phyloP scores from a whole-genome alignment of 1,284 basidiomycete genomes.

The Ustilago crameri region DNA sequence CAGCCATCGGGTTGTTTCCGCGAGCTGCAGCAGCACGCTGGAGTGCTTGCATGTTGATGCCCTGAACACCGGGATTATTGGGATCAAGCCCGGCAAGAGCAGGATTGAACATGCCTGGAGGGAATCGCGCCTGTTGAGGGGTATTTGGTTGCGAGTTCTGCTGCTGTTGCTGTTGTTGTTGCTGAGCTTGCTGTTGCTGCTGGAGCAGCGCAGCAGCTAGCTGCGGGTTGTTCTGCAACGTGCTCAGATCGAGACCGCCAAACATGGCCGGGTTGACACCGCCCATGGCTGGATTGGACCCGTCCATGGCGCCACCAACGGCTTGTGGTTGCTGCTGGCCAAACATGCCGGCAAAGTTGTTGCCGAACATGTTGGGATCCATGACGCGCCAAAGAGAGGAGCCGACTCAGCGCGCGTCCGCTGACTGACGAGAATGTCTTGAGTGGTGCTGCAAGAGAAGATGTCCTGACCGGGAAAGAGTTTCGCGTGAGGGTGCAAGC shows the following conservation, averaged over 20 bases:
- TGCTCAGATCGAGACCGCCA: constrained; percentile 38
- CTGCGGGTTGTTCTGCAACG: constrained; percentile 46
- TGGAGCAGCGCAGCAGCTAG: constrained; percentile 35
- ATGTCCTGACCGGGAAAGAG: neutral
- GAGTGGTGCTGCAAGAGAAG: constrained; percentile 1
- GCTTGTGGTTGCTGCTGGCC: constrained; percentile 38
- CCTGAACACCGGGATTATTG: constrained; percentile 28
- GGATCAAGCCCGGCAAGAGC: constrained; percentile 42
- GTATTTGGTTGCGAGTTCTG: constrained; percentile 26
- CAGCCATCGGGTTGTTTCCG: constrained; percentile 34
- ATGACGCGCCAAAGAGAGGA: constrained; percentile 32
- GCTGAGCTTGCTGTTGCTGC: constrained; percentile 38
- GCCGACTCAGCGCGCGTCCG: constrained; percentile 34
- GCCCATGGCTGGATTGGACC: constrained; percentile 25
- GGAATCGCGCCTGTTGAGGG: constrained; percentile 33
- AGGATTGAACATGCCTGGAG: constrained; percentile 39
- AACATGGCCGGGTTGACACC: constrained; percentile 53
- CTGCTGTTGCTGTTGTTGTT: constrained; percentile 40
- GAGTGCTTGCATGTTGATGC: constrained; percentile 43
- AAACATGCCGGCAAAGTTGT: constrained; percentile 50
- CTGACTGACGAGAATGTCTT: constrained; percentile 15
- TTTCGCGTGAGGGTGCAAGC: neutral
- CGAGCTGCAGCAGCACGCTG: constrained; percentile 41
- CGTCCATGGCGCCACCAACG: constrained; percentile 33
- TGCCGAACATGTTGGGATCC: constrained; percentile 54